Evolutionary conservation across 2,329 filamentous ascomycete species (phyloP).

Genomic region (Pseudopithomyces chartarum): DNA sequence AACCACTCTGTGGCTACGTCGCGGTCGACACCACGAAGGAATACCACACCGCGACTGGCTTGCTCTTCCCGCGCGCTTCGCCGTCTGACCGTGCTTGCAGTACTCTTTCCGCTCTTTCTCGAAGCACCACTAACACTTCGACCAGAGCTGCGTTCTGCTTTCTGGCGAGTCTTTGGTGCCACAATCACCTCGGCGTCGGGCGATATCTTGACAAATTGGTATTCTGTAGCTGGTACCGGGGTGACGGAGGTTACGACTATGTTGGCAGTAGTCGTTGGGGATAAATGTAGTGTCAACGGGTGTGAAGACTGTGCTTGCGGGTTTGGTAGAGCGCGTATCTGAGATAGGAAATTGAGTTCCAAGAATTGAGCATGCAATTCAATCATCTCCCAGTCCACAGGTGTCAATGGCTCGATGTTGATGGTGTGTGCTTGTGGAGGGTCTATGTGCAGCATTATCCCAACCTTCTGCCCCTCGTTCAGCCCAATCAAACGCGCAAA

Average conservation of each 20-base stretch:
- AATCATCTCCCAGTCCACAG: conserved; percentile 98
- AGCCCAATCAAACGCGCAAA: conserved; percentile 79
- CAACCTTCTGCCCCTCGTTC: conserved; percentile 77
- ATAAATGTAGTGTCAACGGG: conserved; percentile 88
- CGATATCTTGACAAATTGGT: conserved; percentile 87
- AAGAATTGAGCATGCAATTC: conserved; percentile 95
- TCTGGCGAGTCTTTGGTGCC: conserved; percentile 85
- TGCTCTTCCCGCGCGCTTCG: conserved; percentile 67
- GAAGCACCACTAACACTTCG: conserved; percentile 81
- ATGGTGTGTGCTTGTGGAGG: conserved; percentile 91
- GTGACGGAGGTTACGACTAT: conserved; percentile 84
- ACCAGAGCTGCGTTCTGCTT: conserved; percentile 64
- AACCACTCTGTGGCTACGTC: conserved; percentile 76
- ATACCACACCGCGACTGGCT: conserved; percentile 67
- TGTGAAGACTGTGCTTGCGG: conserved; percentile 70
- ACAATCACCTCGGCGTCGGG: conserved; percentile 97
- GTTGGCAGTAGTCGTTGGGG: conserved; percentile 92
- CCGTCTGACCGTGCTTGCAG: conserved; percentile 70
- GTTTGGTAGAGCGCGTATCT: conserved; percentile 92
- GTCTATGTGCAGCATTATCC: conserved; percentile 77
- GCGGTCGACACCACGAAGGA: conserved; percentile 79
- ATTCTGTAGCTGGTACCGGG: conserved; percentile 69
- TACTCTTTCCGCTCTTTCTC: conserved; percentile 76
- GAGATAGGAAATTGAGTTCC: conserved; percentile 88
- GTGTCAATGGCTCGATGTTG: conserved; percentile 93